Evolutionary conservation across 768 basidiomycete species (phyloP).

Genomic region (Tylopilus sp.): DNA sequence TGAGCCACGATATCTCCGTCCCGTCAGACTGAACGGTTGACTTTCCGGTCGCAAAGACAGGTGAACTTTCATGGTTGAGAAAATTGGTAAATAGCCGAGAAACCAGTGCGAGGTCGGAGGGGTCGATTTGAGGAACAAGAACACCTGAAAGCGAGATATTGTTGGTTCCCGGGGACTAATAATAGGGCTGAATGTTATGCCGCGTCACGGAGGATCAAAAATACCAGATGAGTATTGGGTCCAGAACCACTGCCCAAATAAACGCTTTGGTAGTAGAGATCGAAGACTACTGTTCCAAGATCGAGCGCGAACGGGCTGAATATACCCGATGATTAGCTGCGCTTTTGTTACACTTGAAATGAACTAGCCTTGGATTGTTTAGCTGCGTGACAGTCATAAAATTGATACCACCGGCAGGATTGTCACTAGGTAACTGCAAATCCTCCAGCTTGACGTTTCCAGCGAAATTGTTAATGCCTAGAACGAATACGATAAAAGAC

Average conservation of each 20-base stretch:
- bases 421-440: constrained; percentile 63
- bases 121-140: constrained; percentile 49
- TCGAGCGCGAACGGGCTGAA: constrained; percentile 63
- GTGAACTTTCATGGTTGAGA: constrained; percentile 58
- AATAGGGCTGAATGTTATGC: constrained; percentile 2
- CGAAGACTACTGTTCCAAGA: constrained; percentile 65
- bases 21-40: constrained; percentile 59
- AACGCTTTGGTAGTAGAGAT: constrained; percentile 54
- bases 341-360: background rate
- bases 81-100: constrained; percentile 69
- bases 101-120: constrained; percentile 44
- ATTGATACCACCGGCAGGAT: constrained; percentile 64
- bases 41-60: constrained; percentile 55
- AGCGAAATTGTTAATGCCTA: constrained; percentile 62
- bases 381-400: constrained; percentile 56
- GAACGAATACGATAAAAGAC: background rate
- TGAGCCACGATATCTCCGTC: constrained; percentile 62
- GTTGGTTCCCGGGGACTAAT: constrained; percentile 51
- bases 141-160: constrained; percentile 56
- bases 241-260: constrained; percentile 56
- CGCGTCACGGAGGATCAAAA: background rate
- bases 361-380: constrained; percentile 51
- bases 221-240: constrained; percentile 48
- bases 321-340: background rate
- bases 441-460: constrained; percentile 52